Conservation (phyloP, 768 basidiomycete species). For the Pleurotus platypus region DNA sequence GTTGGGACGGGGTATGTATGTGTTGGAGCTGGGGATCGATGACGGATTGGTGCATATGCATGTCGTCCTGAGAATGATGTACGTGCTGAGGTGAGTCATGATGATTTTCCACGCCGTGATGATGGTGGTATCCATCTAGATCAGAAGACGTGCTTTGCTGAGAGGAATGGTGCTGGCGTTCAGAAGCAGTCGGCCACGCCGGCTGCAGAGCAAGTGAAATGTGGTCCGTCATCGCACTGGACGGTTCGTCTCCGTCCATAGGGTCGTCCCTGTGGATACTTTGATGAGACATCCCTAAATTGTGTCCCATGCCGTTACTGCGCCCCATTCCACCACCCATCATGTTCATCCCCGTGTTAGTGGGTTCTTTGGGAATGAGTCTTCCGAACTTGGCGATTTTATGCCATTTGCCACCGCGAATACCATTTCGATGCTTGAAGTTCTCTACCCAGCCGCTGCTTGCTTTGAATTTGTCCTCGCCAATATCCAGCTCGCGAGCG, state of each 20-base stretch:
- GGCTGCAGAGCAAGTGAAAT: constrained; percentile 16
- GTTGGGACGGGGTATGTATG: neutral
- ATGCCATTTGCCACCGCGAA: constrained; percentile 63
- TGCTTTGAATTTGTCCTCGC: constrained; percentile 83
- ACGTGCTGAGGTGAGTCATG: neutral
- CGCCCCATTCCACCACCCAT: no score
- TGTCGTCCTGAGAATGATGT: constrained; percentile 6
- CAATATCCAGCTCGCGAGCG: constrained; percentile 50
- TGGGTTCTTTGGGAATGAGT: no score
- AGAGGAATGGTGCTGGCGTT: neutral
- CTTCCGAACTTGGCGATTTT: constrained; percentile 16
- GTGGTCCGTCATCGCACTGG: neutral
- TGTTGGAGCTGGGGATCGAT: constrained; percentile 5
- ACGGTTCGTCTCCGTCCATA: neutral
- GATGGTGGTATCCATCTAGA: neutral
- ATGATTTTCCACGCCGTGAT: neutral
- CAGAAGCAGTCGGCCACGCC: constrained; percentile 17
- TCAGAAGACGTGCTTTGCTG: neutral
- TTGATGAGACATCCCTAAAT: no score
- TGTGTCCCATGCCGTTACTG: no score
- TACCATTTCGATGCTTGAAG: constrained; percentile 81
- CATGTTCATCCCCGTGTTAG: no score
- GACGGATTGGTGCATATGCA: constrained; percentile 6
- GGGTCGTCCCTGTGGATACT: no score
- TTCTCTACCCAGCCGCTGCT: constrained; percentile 91